A percentile compares a stretch with the other conserved stretches of the same genome.
phyloP scores from a whole-genome alignment of 306 rosid genomes.

The Cyamopsis tetragonoloba region DNA sequence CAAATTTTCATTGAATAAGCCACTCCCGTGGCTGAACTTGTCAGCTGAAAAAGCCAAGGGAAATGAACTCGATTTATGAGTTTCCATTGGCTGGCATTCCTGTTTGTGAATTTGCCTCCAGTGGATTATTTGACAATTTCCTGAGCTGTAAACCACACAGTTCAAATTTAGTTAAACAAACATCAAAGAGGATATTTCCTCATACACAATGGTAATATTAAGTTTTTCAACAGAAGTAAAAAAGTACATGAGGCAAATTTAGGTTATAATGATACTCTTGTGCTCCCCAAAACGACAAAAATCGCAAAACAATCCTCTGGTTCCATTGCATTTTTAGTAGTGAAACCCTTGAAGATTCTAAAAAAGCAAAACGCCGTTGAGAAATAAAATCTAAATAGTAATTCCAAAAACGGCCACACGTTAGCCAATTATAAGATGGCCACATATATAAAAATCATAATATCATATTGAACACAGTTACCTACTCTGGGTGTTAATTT shows the following conservation, averaged over 20 bases:
- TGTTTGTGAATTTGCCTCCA: constrained; percentile 83
- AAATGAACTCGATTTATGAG: constrained; percentile 46
- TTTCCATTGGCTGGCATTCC: constrained; percentile 61
- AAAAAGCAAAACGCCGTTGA: not conserved
- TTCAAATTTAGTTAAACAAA: constrained; percentile 27
- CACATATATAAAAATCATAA: not conserved
- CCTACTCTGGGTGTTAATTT: no score
- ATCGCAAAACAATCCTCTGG: no score
- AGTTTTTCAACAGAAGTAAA: no score
- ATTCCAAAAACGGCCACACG: not conserved
- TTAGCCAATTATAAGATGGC: not conserved
- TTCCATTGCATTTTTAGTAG: not conserved
- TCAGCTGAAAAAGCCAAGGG: constrained; percentile 38
- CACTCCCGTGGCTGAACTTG: constrained; percentile 39
- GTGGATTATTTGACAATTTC: constrained; percentile 80
- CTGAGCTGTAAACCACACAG: constrained; percentile 66
- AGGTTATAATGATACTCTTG: no score
- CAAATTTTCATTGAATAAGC: constrained; percentile 40
- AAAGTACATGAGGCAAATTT: no score
- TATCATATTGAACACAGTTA: not conserved
- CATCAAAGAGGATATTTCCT: constrained; percentile 14
- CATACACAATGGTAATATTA: no score
- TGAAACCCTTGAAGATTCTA: constrained; percentile 1
- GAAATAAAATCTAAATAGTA: constrained; percentile 12
- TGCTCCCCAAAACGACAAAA: constrained; percentile 10